Evolutionary conservation across 2,329 filamentous ascomycete genomes (phyloP).

Genomic region (Hortaea werneckii): DNA sequence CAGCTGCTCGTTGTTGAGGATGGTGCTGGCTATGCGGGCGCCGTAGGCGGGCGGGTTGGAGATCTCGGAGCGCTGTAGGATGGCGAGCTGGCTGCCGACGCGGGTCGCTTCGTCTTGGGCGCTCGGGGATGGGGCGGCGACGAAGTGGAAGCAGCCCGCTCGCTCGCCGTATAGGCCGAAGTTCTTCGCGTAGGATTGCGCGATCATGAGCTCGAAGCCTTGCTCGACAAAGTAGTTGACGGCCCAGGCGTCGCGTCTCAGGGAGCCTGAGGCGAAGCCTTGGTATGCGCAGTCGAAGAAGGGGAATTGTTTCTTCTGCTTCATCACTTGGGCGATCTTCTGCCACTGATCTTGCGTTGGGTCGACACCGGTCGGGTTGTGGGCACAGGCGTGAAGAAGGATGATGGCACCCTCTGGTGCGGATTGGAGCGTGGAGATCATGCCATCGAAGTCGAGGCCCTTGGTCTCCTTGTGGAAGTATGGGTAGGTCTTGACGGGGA

Average conservation of each 20-base stretch:
- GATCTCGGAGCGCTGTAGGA: constrained; percentile 94
- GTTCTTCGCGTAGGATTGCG: constrained; percentile 47
- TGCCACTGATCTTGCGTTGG: constrained; percentile 91
- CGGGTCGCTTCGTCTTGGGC: constrained; percentile 50
- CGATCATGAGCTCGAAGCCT: constrained; percentile 59
- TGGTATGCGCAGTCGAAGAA: constrained; percentile 99
- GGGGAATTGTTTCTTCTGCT: constrained; percentile 75
- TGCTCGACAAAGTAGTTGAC: constrained; percentile 88
- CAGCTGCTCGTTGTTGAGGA: constrained; percentile 72
- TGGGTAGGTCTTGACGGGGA: constrained; percentile 73
- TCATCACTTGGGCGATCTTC: constrained; percentile 69
- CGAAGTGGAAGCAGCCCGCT: constrained; percentile 90
- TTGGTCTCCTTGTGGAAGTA: constrained; percentile 88
- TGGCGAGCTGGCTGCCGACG: constrained; percentile 79
- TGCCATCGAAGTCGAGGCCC: constrained; percentile 84
- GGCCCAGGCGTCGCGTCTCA: constrained; percentile 77
- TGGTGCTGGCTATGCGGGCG: constrained; percentile 71
- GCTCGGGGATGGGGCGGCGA: constrained; percentile 62
- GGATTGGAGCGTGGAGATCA: constrained; percentile 59
- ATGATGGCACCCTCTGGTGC: constrained; percentile 77
- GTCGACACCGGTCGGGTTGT: constrained; percentile 97
- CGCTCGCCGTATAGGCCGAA: constrained; percentile 89
- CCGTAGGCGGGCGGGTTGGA: constrained; percentile 94
- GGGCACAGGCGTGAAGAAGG: constrained; percentile 87
- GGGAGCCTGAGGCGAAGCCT: constrained; percentile 87